phyloP scores from a whole-genome alignment of 176 grass and related monocot genomes.

The Rhipidocladum racemiflorum region DNA sequence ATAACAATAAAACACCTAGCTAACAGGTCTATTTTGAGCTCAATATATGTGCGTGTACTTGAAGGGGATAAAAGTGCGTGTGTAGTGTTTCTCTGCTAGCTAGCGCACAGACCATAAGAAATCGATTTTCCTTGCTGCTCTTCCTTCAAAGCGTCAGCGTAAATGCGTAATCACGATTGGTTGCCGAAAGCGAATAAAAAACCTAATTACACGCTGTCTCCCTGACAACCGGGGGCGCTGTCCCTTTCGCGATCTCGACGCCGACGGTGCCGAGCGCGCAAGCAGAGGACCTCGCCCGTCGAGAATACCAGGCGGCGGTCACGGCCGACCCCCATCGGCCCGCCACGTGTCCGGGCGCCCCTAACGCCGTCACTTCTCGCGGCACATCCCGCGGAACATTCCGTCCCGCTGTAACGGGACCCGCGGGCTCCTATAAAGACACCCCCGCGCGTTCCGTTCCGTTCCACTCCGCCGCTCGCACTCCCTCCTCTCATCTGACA shows the following conservation, averaged over 20 bases:
- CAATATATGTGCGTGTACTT: too few species aligned
- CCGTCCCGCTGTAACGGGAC: slow-evolving; percentile 22
- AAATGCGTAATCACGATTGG: slow-evolving; percentile 7
- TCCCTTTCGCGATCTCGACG: background rate
- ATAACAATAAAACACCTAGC: background rate
- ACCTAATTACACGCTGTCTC: slow-evolving; percentile 9
- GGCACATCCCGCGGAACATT: slow-evolving; percentile 22
- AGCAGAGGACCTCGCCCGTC: too few species aligned
- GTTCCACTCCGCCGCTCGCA: background rate
- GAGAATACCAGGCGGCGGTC: background rate
- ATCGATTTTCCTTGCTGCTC: background rate
- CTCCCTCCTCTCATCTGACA: slow-evolving; percentile 39
- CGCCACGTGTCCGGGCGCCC: slow-evolving; percentile 3
- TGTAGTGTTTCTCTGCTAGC: too few species aligned
- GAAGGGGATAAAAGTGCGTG: too few species aligned
- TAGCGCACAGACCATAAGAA: too few species aligned
- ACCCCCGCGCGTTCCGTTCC: background rate
- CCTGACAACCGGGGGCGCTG: background rate
- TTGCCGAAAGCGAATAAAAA: background rate
- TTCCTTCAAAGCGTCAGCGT: background rate
- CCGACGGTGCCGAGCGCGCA: background rate
- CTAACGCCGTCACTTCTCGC: slow-evolving; percentile 1
- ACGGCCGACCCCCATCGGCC: background rate
- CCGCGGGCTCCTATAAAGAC: slow-evolving; percentile 24
- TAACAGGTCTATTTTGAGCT: background rate